Evolutionary conservation across 768 basidiomycete genomes (phyloP).

Genomic region (Leccinum truebloodii): DNA sequence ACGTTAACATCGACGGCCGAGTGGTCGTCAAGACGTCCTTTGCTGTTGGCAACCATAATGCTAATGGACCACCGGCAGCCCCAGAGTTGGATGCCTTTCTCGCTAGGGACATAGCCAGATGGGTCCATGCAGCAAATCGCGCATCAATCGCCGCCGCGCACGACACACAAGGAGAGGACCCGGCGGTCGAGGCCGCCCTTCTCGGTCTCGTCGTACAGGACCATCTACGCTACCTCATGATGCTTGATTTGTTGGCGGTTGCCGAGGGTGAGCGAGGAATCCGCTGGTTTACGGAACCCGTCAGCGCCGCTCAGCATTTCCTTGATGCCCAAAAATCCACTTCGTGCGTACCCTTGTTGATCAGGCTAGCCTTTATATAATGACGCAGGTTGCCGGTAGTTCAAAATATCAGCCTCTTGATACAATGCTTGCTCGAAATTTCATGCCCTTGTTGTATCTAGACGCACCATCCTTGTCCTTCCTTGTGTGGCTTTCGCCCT

Average conservation of each 20-base stretch:
- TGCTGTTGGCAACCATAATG: constrained; percentile 50
- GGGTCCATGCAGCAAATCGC: constrained; percentile 45
- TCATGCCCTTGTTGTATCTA: constrained; percentile 74
- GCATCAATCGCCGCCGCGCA: constrained; percentile 21
- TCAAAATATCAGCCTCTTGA: constrained; percentile 57
- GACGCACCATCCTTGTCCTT: constrained; percentile 69
- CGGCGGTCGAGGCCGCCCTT: constrained; percentile 33
- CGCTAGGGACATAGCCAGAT: constrained; percentile 52
- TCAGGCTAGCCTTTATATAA: neutral
- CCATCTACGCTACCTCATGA: constrained; percentile 68
- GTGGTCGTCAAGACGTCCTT: constrained; percentile 72
- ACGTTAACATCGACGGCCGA: constrained; percentile 57
- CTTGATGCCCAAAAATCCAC: constrained; percentile 17
- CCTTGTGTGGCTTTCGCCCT: constrained; percentile 67
- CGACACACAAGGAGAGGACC: constrained; percentile 45
- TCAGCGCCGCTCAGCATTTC: constrained; percentile 21
- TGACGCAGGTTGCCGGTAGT: constrained; percentile 27
- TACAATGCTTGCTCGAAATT: constrained; percentile 55
- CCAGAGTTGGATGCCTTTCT: constrained; percentile 62
- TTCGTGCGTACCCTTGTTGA: constrained; percentile 16
- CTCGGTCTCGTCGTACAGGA: constrained; percentile 47
- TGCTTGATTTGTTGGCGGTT: constrained; percentile 62
- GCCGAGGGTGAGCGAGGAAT: constrained; percentile 58
- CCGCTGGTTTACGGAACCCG: constrained; percentile 68
- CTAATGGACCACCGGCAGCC: constrained; percentile 45